Base-by-base conservation (phyloP, 1,284 basidiomycete genomes). In the Athelia psychrophila region DNA sequence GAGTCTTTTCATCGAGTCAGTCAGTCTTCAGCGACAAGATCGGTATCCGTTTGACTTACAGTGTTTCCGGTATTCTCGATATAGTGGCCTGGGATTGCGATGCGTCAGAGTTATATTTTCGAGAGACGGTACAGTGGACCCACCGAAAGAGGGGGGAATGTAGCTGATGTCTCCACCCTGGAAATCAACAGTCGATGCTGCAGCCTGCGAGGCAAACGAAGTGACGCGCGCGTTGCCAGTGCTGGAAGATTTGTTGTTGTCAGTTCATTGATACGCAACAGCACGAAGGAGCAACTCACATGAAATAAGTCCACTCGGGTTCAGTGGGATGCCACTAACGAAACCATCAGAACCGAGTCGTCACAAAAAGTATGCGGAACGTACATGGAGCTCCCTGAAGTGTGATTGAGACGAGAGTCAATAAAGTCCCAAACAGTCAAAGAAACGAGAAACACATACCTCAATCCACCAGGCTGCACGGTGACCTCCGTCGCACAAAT, bases 1-100 rank as follows among this genome's bases (percentile, higher is more conserved):
- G 62, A 0, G 84, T 83, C 38, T 42, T 5, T 42, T 35, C 10
- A 35, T 35, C 10, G 33, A 35, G 33, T n/a, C n/a, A n/a, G n/a
- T n/a, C n/a, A n/a, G n/a, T n/a, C n/a, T n/a, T n/a, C n/a, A n/a
- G n/a, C n/a, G n/a, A n/a, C n/a, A n/a, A n/a, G n/a, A n/a, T 30
- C 5, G 27, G 5, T 13, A 30, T 30, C 27, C 13, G 27, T 30
- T 5, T 5, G 6, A 6, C 27, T 30, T 42, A 42, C 38, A 3
- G 78, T 77, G 58, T 86, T 82, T 6, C 85, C 85, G 16, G 74
- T 82, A 60, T 87, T 87, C 68, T 89, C 84, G n/a, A 88, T 75
- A 58, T 84, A 88, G 60, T 87, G 85, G 3, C 81, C 81, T 76
- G 56, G 42, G 20, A 50, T 27, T n/a, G 8, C 44, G 6, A 25